These are phyloP conservation scores for Sugiyamaella americana DNA, from an alignment of 805 yeast species.

Conservation along the genomic window DNA sequence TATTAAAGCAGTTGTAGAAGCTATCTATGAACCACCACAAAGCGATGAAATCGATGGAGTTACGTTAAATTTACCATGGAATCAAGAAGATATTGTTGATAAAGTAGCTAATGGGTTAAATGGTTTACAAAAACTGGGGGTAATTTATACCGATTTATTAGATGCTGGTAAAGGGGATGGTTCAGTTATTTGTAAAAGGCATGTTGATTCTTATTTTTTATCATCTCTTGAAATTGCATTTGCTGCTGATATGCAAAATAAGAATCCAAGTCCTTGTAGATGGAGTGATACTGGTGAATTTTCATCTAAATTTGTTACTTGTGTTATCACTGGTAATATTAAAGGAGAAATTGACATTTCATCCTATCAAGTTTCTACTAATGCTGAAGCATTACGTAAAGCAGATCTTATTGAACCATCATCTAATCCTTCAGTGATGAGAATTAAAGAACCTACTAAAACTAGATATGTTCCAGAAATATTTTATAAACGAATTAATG, in stretches of 20 bases:
- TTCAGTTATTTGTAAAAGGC: constrained; percentile 85
- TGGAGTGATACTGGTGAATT: constrained; percentile 59
- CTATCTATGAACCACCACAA: constrained; percentile 92
- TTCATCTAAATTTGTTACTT: constrained; percentile 89
- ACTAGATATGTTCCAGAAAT: constrained; percentile 91
- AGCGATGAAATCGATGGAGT: constrained; percentile 80
- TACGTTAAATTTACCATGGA: constrained; percentile 47
- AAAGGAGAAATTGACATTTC: constrained; percentile 85
- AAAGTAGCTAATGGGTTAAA: constrained; percentile 38
- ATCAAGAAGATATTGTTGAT: constrained; percentile 48
- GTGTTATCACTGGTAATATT: constrained; percentile 86
- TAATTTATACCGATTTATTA: constrained; percentile 80
- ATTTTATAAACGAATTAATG: constrained; percentile 76
- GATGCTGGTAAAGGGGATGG: constrained; percentile 88
- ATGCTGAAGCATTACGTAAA: constrained; percentile 79
- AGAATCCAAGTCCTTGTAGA: constrained; percentile 55
- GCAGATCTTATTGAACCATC: constrained; percentile 85
- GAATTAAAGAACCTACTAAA: constrained; percentile 65
- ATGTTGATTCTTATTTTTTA: constrained; percentile 82
- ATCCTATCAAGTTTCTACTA: constrained; percentile 81
- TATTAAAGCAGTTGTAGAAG: constrained; percentile 87
- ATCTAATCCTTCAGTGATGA: constrained; percentile 83
- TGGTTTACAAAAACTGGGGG: constrained; percentile 59
- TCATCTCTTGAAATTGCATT: constrained; percentile 80
- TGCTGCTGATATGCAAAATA: constrained; percentile 73